Percentiles rank a stretch among this genome's conserved stretches.
phyloP scores from a whole-genome alignment of 2,329 filamentous ascomycete genomes.

The Pseudogymnoascus sp. region DNA sequence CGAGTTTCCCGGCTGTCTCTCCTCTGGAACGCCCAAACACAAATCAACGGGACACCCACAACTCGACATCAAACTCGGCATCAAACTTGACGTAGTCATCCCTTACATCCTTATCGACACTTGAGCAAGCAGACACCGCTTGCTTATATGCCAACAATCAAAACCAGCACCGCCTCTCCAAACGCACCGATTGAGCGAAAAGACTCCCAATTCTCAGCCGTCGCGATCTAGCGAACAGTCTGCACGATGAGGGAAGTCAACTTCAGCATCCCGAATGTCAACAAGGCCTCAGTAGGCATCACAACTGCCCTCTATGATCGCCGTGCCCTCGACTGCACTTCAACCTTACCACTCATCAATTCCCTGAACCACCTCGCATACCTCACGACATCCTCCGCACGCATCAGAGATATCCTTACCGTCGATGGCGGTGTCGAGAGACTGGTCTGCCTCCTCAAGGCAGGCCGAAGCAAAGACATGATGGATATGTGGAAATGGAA shows the following conservation, averaged over 20 bases:
- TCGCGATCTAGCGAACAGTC: constrained; percentile 8
- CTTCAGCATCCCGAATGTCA: constrained; percentile 98
- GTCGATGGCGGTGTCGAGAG: constrained; percentile 98
- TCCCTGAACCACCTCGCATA: constrained; percentile 98
- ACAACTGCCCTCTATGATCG: constrained; percentile 97
- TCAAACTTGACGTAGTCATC: constrained; percentile 7
- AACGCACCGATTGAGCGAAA: constrained; percentile 7
- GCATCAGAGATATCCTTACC: constrained; percentile 94
- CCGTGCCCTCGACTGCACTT: constrained; percentile 94
- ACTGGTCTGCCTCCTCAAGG: constrained; percentile 94
- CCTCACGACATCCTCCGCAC: constrained; percentile 92
- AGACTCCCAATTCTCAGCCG: constrained; percentile 6
- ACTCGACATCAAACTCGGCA: constrained; percentile 4
- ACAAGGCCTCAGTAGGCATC: constrained; percentile 98
- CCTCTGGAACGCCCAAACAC: neutral
- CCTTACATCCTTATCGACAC: constrained; percentile 1
- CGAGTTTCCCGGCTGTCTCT: neutral
- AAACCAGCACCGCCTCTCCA: neutral
- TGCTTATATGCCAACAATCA: constrained; percentile 4
- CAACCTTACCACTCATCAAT: constrained; percentile 94
- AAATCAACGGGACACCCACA: neutral
- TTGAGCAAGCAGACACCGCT: neutral
- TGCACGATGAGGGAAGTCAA: constrained; percentile 96
- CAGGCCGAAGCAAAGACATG: constrained; percentile 92
- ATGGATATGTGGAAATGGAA: constrained; percentile 99